Evolutionary conservation across 2,329 filamentous ascomycete genomes (phyloP).

Genomic region (Aspergillus nomiae): DNA sequence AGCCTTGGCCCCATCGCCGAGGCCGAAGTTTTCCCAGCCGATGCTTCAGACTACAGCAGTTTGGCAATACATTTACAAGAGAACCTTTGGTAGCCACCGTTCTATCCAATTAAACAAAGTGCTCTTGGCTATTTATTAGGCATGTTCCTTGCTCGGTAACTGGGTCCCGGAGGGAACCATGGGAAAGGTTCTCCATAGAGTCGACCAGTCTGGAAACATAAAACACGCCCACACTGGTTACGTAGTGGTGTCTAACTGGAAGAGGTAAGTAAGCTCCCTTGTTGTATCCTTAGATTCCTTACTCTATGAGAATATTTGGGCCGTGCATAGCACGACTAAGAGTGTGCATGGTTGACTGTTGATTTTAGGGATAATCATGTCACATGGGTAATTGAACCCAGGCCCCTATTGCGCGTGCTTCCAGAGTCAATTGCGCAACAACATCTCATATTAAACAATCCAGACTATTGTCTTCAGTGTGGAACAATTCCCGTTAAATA

Average conservation of each 20-base stretch:
- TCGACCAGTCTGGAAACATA: not conserved
- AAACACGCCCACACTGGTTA: not conserved
- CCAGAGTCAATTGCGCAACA: not conserved
- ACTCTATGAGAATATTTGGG: not conserved
- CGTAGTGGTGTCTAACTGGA: not conserved
- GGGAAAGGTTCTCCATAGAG: not conserved
- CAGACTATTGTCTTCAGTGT: not conserved
- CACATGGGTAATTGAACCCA: not conserved
- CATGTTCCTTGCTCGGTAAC: not conserved
- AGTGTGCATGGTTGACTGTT: not conserved
- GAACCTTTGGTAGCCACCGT: not conserved
- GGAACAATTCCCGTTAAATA: not conserved
- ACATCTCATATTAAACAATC: not conserved
- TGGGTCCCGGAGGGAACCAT: not conserved
- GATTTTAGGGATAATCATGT: not conserved
- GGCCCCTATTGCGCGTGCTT: not conserved
- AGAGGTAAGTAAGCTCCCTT: not conserved
- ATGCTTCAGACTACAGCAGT: not conserved
- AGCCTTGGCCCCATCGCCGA: not conserved
- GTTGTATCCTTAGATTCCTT: not conserved
- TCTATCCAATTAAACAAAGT: not conserved
- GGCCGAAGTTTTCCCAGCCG: not conserved
- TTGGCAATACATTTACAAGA: too few relatives aligned
- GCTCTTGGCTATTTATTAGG: not conserved
- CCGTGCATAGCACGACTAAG: not conserved